Conservation (phyloP, 352 stramenopile genomes). For the Globisporangium nodosum region DNA sequence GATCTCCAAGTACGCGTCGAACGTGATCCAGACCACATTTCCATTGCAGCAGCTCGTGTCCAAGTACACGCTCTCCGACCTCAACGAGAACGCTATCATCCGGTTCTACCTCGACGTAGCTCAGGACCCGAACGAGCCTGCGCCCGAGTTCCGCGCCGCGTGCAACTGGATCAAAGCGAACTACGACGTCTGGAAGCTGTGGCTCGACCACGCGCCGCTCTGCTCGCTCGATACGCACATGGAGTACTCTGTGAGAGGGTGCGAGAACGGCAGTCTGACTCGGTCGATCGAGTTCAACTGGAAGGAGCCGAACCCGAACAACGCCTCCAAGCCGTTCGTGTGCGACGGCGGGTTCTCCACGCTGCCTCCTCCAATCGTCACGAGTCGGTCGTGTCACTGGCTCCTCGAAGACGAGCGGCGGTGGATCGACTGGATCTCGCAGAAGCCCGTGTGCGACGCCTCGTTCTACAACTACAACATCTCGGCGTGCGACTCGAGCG, state of each 20-base stretch:
- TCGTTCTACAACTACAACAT: conserved; percentile 38
- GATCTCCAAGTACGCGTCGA: conserved; percentile 31
- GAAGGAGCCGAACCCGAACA: conserved; percentile 23
- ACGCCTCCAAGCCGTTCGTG: conserved; percentile 23
- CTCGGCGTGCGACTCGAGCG: conserved; percentile 17
- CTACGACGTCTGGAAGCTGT: conserved; percentile 41
- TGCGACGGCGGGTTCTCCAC: conserved; percentile 34
- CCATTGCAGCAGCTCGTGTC: conserved; percentile 18
- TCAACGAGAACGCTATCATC: conserved; percentile 37
- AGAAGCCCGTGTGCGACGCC: conserved; percentile 26
- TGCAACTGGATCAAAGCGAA: conserved; percentile 50
- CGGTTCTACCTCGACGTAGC: conserved; percentile 13
- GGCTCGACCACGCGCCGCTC: conserved; percentile 30
- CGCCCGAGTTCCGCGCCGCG: conserved; percentile 30
- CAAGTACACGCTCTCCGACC: conserved; percentile 26
- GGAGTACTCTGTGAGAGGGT: conserved; percentile 19
- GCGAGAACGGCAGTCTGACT: conserved; percentile 10
- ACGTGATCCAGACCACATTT: conserved; percentile 5
- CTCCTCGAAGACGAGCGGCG: conserved; percentile 16
- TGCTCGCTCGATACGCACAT: conserved; percentile 24
- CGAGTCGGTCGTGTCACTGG: conserved; percentile 37
- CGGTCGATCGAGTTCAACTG: conserved; percentile 29
- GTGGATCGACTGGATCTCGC: conserved; percentile 31
- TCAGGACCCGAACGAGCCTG: conserved; percentile 9
- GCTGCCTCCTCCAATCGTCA: conserved; percentile 23